phyloP scores from a whole-genome alignment of 2,329 filamentous ascomycete species.

The Westerdykella ornata region DNA sequence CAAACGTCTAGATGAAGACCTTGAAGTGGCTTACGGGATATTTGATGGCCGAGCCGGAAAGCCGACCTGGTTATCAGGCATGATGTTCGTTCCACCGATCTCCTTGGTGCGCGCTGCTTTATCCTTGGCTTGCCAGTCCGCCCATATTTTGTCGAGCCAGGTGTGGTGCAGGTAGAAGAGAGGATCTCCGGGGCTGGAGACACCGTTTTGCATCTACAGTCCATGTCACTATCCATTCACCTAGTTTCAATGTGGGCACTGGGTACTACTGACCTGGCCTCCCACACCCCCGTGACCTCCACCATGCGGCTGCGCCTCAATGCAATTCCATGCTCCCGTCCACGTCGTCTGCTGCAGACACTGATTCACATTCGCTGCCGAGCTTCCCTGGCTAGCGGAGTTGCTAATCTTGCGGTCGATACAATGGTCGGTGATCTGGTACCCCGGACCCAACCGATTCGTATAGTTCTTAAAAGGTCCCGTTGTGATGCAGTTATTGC shows the following conservation, averaged over 20 bases:
- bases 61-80: background rate
- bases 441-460: slow-evolving; percentile 12
- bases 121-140: slow-evolving; percentile 14
- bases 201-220: slow-evolving; percentile 13
- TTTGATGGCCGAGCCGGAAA: slow-evolving; percentile 6
- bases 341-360: slow-evolving; percentile 8
- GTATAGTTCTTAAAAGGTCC: slow-evolving; percentile 18
- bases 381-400: slow-evolving; percentile 1
- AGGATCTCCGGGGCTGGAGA: slow-evolving; percentile 16
- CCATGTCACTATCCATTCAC: background rate
- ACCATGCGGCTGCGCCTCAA: slow-evolving; percentile 10
- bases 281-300: slow-evolving; percentile 16
- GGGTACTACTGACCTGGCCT: slow-evolving; percentile 12
- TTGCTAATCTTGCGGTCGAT: slow-evolving; percentile 14
- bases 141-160: slow-evolving; percentile 20
- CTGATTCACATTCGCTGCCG: slow-evolving; percentile 4
- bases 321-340: slow-evolving; percentile 9
- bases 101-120: slow-evolving; percentile 5
- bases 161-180: slow-evolving; percentile 21
- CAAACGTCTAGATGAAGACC: background rate
- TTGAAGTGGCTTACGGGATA: slow-evolving; percentile 3
- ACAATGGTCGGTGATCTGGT: slow-evolving; percentile 12
- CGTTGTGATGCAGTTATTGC: slow-evolving; percentile 8
- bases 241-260: too few relatives aligned
- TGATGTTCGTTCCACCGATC: slow-evolving; percentile 10